These are phyloP conservation scores for Agaricus blazei DNA, from an alignment of 768 basidiomycete genomes.

Conservation along the genomic window DNA sequence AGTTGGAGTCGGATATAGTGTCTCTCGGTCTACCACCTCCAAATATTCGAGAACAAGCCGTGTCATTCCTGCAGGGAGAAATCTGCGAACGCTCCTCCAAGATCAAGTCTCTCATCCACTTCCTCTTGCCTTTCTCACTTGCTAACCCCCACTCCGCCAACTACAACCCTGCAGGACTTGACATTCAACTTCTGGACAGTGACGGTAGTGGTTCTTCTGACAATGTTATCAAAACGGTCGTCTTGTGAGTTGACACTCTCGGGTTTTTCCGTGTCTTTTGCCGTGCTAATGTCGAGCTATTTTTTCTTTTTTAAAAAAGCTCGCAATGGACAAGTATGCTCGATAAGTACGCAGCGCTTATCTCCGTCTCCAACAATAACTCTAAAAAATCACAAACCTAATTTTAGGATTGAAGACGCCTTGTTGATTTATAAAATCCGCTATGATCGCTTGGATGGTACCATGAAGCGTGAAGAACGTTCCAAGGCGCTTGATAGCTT, in stretches of 20 bases:
- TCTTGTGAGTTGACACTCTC: conserved; percentile 64
- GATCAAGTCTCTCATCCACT: conserved; percentile 74
- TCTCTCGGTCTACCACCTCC: not conserved
- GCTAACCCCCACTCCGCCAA: conserved; percentile 84
- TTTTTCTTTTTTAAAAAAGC: conserved; percentile 30
- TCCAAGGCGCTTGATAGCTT: conserved; percentile 88
- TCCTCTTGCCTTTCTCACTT: conserved; percentile 77
- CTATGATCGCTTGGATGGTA: conserved; percentile 92
- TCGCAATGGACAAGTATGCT: conserved; percentile 96
- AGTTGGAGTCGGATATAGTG: not conserved
- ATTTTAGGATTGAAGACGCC: conserved; percentile 80
- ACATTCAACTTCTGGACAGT: conserved; percentile 73
- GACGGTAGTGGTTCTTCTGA: conserved; percentile 69
- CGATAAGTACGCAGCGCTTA: conserved; percentile 55
- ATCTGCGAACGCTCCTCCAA: conserved; percentile 82
- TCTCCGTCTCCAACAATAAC: not conserved
- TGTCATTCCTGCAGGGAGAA: conserved; percentile 22
- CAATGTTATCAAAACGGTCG: conserved; percentile 81
- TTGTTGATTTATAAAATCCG: conserved; percentile 76
- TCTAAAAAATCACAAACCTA: conserved; percentile 9
- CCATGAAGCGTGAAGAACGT: conserved; percentile 96
- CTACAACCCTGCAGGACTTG: conserved; percentile 59
- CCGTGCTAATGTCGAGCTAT: not conserved
- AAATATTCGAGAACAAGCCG: conserved; percentile 3
- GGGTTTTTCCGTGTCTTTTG: not conserved